A percentile compares a stretch with the other conserved stretches of the same genome.
These are phyloP conservation scores for Rubus idaeus DNA, from an alignment of 306 rosid genomes.

Conservation along the genomic window DNA sequence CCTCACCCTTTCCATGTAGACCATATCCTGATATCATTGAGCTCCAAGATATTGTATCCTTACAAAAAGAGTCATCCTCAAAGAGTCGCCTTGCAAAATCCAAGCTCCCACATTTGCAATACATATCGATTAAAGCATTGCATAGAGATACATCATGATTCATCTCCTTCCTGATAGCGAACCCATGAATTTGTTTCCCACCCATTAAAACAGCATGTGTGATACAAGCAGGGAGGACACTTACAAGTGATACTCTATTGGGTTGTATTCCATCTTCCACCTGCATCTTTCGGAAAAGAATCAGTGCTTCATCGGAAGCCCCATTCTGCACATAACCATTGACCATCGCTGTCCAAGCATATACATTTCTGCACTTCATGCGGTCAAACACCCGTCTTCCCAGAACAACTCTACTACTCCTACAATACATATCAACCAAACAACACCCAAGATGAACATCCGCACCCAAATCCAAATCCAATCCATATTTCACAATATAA, in stretches of 20 bases:
- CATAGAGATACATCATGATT: constrained; percentile 42
- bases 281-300: constrained; percentile 64
- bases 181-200: constrained; percentile 75
- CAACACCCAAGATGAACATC: constrained; percentile 75
- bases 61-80: constrained; percentile 42
- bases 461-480: constrained; percentile 38
- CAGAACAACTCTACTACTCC: constrained; percentile 39
- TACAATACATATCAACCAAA: constrained; percentile 81
- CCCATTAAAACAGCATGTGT: constrained; percentile 50
- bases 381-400: constrained; percentile 62
- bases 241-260: constrained; percentile 63
- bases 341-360: constrained; percentile 75
- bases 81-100: constrained; percentile 55
- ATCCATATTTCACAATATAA: constrained; percentile 50
- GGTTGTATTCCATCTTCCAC: constrained; percentile 53
- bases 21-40: constrained; percentile 77
- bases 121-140: constrained; percentile 79
- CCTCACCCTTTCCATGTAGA: constrained; percentile 69
- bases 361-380: constrained; percentile 58
- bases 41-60: constrained; percentile 72
- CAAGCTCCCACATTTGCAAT: constrained; percentile 77
- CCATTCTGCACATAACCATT: constrained; percentile 61
- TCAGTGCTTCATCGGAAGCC: constrained; percentile 52
- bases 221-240: constrained; percentile 69
- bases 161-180: constrained; percentile 49